Conservation (phyloP, 1,139 yeast genomes). For the Kodamaea anthophila region DNA sequence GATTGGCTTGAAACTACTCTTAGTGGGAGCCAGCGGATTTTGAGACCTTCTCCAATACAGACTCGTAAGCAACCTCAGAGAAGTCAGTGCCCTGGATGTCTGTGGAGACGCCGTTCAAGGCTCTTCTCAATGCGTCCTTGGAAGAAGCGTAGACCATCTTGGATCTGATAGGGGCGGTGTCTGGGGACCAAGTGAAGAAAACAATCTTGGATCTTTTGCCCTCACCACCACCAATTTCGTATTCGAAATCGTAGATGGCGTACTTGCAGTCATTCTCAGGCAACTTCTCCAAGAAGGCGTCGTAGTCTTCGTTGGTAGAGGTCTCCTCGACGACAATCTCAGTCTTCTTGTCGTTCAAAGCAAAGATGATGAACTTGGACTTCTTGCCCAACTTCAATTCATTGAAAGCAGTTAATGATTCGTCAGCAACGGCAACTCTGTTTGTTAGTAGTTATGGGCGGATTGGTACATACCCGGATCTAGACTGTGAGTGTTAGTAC, state of each 20-base stretch:
- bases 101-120: conserved; percentile 87
- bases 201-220: conserved; percentile 95
- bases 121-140: conserved; percentile 95
- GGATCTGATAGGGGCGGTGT: conserved; percentile 87
- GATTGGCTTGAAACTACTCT: no score
- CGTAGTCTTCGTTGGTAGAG: conserved; percentile 70
- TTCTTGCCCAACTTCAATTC: conserved; percentile 91
- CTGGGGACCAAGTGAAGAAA: conserved; percentile 97
- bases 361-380: conserved; percentile 74
- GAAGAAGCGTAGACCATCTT: conserved; percentile 98
- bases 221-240: conserved; percentile 82
- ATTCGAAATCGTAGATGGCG: conserved; percentile 95
- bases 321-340: conserved; percentile 86
- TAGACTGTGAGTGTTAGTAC: conserved; percentile 37
- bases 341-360: conserved; percentile 78
- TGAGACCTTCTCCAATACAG: conserved; percentile 85
- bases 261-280: conserved; percentile 97
- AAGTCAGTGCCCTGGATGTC: conserved; percentile 98
- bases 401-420: conserved; percentile 87
- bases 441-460: conserved; percentile 18
- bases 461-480: conserved; percentile 56
- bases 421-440: conserved; percentile 94
- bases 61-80: conserved; percentile 91
- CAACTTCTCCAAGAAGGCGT: conserved; percentile 73
- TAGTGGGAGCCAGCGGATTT: conserved; percentile 46